These are phyloP conservation scores for Pythium brachiatum DNA, from an alignment of 352 stramenopile genomes.

Conservation along the genomic window DNA sequence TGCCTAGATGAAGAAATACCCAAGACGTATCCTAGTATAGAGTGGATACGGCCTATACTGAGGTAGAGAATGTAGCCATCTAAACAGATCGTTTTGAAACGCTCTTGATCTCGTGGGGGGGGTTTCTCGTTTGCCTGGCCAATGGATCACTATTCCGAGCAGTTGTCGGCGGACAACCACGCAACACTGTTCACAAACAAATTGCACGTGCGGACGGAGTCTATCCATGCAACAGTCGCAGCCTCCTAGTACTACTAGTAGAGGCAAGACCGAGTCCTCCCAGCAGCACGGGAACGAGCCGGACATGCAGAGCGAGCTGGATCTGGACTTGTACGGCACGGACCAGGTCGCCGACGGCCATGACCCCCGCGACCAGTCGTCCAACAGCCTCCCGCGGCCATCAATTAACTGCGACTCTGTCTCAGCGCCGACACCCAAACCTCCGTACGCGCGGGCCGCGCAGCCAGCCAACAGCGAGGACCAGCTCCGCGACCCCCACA, in stretches of 20 bases:
- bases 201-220: too few relatives aligned
- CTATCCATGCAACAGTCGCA: neutral
- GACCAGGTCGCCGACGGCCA: conserved; percentile 33
- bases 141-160: too few relatives aligned
- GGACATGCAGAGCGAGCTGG: conserved; percentile 52
- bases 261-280: conserved; percentile 12
- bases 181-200: neutral
- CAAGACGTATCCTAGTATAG: neutral
- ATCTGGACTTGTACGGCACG: conserved; percentile 59
- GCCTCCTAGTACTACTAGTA: too few relatives aligned
- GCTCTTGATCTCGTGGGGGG: neutral
- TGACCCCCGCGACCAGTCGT: conserved; percentile 3
- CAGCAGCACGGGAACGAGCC: conserved; percentile 26
- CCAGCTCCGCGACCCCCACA: conserved; percentile 9
- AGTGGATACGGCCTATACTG: neutral
- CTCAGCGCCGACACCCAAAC: neutral
- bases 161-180: too few relatives aligned
- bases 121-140: too few relatives aligned
- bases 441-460: conserved; percentile 1
- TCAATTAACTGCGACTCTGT: conserved; percentile 15
- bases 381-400: conserved; percentile 10
- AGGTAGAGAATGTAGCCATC: conserved; percentile 1
- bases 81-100: too few relatives aligned
- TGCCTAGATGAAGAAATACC: too few relatives aligned
- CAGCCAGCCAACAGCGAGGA: conserved; percentile 9